Evolutionary conservation across 2,329 filamentous ascomycete species (phyloP), one percentile per base, ranked within the genome.

Genomic region (Monilinia polystroma): DNA sequence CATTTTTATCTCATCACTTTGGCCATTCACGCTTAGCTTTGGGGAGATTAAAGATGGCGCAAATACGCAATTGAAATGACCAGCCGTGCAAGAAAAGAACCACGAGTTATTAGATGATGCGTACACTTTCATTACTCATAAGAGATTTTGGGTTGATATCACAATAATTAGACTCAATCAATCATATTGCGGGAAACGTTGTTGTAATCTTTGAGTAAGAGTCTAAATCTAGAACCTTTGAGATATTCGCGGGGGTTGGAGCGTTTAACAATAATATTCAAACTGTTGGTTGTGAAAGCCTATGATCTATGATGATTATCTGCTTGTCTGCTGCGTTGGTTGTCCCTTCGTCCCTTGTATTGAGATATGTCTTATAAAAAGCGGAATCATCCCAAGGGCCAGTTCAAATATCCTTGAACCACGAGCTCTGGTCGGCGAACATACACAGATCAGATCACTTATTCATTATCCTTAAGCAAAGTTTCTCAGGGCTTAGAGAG

Each of bases 361-460:
- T 58, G 38, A 23, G 16, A 26, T 57, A 26, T 65, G 63, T 60
- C 55, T 66, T 43, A 45, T 32, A 64, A 52, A 43, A 51, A 26
- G 38, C 47, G 55, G 55, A 35, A 60, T 38, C 32, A 59, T 52
- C 53, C 63, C 29, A 41, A 47, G 47, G 26, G 38, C 52, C 52
- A 64, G 56, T 58, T 43, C 16, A n/a, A 35, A 26, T 41, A 65
- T 32, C 54, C 63, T 45, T 65, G 63, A 26, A 35, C 49, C 43
- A 59, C 54, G 32, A 58, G 38, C n/a, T 53, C 51, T 60, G 55
- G 63, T 66, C 63, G 63, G 63, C 63, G 63, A 66, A 51, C 63
- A 52, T 12, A 29, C 16, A 38, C n/a, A 35, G 43, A n/a, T 52
- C 43, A 29, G 23, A 49, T 20, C 29, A 38, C 35, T 18, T 14